Percentiles rank a stretch among this genome's conserved stretches.
These are phyloP conservation scores for Candida methanosorbosa DNA, from an alignment of 805 yeast genomes.

Conservation along the genomic window DNA sequence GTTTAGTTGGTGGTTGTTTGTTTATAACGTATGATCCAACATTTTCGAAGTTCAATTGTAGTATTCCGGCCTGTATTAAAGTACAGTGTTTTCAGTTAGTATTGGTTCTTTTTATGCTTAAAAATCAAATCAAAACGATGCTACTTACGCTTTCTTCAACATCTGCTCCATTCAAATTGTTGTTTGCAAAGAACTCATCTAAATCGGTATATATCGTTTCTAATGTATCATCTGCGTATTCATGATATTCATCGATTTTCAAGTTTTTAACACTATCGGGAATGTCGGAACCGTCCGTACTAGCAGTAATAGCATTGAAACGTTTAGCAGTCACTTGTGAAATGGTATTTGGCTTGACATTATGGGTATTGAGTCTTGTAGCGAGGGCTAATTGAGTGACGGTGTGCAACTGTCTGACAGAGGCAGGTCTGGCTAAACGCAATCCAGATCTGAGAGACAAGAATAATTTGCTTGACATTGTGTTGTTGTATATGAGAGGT, in stretches of 20 bases:
- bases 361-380: no score
- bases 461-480: no score
- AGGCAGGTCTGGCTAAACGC: no score
- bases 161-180: conserved; percentile 41
- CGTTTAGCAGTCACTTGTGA: no score
- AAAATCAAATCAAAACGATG: not conserved
- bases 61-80: conserved; percentile 59
- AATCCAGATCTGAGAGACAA: no score
- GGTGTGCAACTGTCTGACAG: no score
- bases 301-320: conserved; percentile 17
- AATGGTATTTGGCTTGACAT: no score
- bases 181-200: conserved; percentile 56
- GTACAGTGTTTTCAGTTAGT: conserved; percentile 1
- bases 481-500: no score
- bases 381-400: not conserved
- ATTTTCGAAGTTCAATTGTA: conserved; percentile 62
- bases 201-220: conserved; percentile 60
- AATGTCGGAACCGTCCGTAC: conserved; percentile 46
- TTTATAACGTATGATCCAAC: conserved; percentile 86
- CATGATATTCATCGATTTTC: conserved; percentile 49
- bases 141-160: conserved; percentile 53
- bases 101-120: not conserved
- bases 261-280: conserved; percentile 44
- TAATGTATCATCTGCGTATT: conserved; percentile 54
- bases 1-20: conserved; percentile 96